Evolutionary conservation across 2,329 filamentous ascomycete species (phyloP), one percentile per base, ranked within the genome.

Genomic region (Colletotrichum paranaense): DNA sequence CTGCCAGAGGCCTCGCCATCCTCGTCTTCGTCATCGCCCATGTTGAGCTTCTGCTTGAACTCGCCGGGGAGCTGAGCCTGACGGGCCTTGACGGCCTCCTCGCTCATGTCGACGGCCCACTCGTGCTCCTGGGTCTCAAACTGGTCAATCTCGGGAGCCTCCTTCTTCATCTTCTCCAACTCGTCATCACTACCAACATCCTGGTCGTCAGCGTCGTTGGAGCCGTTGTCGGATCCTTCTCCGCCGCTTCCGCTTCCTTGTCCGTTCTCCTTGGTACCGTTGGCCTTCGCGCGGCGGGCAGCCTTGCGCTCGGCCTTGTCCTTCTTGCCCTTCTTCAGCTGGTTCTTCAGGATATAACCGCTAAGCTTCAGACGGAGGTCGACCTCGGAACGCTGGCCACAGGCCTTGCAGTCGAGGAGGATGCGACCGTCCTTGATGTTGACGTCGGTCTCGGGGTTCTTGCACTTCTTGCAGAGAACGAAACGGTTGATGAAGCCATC

Each of bases 401-500:
- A 99, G 75, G 97, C 97, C 88, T 99, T 99, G 93, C 97, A 99
- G 86, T 99, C 97, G 78, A 98, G 92, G 75, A 94, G 86, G 83
- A 99, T 98, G 82, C 90, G 92, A 68, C 93, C 94, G 80, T 98
- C 95, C 86, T 98, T 98, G 89, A 98, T 95, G 81, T 93, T 91
- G 81, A 98, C 93, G 77, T 97, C 95, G 77, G 97, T 99, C 89
- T 99, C 97, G 46, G 97, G 97, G 85, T 99, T 99, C 92, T 98
- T 98, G 93, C 97, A 99, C 84, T 97, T 96, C 88, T 97, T 97
- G 94, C 97, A 99, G 76, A 99, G 95, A 80, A 99, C 97, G 78
- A 98, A 99, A 87, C 95, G 98, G 88, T 92, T 90, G 87, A 99
- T 99, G 90, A 99, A 99, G 79, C 95, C 95, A 83, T 98, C 96